Evolutionary conservation across 208 protist species (phyloP).

Genomic region (Endotrypanum monterogeii): DNA sequence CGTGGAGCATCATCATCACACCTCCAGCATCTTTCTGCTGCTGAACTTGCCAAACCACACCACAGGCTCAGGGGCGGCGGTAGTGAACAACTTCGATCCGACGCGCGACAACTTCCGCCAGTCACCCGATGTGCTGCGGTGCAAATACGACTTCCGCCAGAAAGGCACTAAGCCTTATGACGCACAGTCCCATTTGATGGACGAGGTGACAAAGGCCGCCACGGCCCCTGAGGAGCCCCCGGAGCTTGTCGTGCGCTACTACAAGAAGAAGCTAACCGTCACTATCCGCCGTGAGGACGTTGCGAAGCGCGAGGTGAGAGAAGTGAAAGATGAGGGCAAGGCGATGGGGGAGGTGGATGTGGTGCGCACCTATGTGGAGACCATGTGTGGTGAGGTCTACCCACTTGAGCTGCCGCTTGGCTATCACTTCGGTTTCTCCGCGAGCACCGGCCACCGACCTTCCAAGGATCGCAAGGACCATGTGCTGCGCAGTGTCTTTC

Average conservation of each 20-base stretch:
- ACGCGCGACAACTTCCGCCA: constrained; percentile 44
- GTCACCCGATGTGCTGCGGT: constrained; percentile 49
- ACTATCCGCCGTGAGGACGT: constrained; percentile 55
- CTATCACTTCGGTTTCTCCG: constrained; percentile 83
- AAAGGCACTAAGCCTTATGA: constrained; percentile 38
- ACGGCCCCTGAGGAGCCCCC: constrained; percentile 64
- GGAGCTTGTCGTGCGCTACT: constrained; percentile 78
- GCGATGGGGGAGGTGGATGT: constrained; percentile 39
- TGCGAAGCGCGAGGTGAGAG: constrained; percentile 23
- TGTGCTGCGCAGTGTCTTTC: constrained; percentile 28
- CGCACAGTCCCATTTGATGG: constrained; percentile 18
- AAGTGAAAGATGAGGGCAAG: constrained; percentile 16
- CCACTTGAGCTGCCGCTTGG: constrained; percentile 55
- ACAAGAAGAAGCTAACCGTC: constrained; percentile 63
- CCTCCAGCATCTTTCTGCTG: constrained; percentile 55
- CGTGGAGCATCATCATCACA: constrained; percentile 48
- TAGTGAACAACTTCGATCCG: constrained; percentile 73
- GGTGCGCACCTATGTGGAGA: constrained; percentile 61
- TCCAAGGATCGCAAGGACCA: constrained; percentile 24
- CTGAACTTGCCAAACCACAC: constrained; percentile 70
- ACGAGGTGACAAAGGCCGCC: constrained; percentile 26
- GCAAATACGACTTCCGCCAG: constrained; percentile 77
- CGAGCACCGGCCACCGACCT: constrained; percentile 61
- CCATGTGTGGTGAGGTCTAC: constrained; percentile 75
- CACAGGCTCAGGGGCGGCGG: constrained; percentile 17